These are phyloP conservation scores for Rostrohypoxylon terebratum DNA, from an alignment of 495 filamentous ascomycete species.

Conservation along the genomic window DNA sequence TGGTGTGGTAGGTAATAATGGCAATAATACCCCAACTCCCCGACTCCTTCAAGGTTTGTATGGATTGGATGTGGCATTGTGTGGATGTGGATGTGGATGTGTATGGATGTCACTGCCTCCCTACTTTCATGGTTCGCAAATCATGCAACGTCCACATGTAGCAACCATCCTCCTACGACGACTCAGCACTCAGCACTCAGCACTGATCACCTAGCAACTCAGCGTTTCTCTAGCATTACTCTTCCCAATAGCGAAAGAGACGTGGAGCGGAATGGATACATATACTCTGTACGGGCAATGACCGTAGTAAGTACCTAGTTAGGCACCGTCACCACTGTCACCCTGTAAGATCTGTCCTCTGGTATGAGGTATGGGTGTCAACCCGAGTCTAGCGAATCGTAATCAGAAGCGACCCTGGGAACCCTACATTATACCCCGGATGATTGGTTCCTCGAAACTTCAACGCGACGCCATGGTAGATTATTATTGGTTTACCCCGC, in stretches of 20 bases:
- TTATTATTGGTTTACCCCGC: slow-evolving; percentile 45
- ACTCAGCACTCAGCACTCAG: slow-evolving; percentile 19
- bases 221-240: too few relatives aligned
- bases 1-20: slow-evolving; percentile 26
- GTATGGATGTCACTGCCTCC: slow-evolving; percentile 4
- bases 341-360: slow-evolving; percentile 33
- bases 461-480: slow-evolving; percentile 28
- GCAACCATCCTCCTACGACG: slow-evolving; percentile 4
- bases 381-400: slow-evolving; percentile 12
- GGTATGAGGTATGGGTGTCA: slow-evolving; percentile 12
- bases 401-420: slow-evolving; percentile 23
- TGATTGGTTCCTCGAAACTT: slow-evolving; percentile 30
- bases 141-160: slow-evolving; percentile 14
- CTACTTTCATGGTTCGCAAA: slow-evolving; percentile 21
- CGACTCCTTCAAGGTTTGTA: slow-evolving; percentile 5
- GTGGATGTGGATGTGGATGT: too few relatives aligned
- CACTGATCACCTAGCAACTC: too few relatives aligned
- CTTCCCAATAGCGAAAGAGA: slow-evolving; percentile 4
- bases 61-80: neutral
- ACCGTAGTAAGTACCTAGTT: slow-evolving; percentile 14
- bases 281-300: slow-evolving; percentile 13
- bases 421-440: slow-evolving; percentile 21
- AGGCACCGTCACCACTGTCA: slow-evolving; percentile 22
- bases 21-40: slow-evolving; percentile 36
- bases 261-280: slow-evolving; percentile 27